Evolutionary conservation across 2,329 filamentous ascomycete genomes (phyloP).

Genomic region (Venturia oleaginea): DNA sequence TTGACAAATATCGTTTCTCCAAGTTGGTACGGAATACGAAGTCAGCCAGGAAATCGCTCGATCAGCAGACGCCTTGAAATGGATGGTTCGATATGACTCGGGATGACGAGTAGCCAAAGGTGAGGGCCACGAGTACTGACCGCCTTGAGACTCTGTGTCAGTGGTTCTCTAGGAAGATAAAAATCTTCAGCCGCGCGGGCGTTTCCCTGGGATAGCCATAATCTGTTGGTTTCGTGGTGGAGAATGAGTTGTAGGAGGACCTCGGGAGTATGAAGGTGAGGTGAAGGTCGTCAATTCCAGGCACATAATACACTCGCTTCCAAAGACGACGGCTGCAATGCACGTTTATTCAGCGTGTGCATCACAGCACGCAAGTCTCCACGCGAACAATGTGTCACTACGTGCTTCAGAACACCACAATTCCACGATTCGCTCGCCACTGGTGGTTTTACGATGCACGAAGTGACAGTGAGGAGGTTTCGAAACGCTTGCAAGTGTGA

Average conservation of each 20-base stretch:
- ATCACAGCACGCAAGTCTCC: slow-evolving; percentile 4
- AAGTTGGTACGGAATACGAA: background rate
- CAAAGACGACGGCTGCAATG: background rate
- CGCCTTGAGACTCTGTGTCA: background rate
- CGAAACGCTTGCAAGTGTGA: slow-evolving; percentile 7
- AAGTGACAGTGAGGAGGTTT: background rate
- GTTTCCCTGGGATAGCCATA: background rate
- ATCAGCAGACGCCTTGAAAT: background rate
- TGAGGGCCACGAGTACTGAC: background rate
- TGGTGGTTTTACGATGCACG: background rate
- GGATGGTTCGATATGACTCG: background rate
- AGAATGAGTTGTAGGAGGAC: background rate
- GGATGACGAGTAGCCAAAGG: background rate
- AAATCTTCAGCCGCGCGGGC: background rate
- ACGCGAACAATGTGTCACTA: slow-evolving; percentile 9
- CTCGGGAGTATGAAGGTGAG: background rate
- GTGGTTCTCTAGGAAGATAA: background rate
- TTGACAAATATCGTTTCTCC: slow-evolving; percentile 1
- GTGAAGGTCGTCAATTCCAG: background rate
- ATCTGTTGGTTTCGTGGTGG: background rate
- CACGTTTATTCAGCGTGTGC: background rate
- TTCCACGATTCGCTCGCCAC: slow-evolving; percentile 5
- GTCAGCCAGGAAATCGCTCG: background rate
- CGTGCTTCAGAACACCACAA: slow-evolving; percentile 6
- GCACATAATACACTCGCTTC: background rate